Evolutionary conservation across 306 rosid species (phyloP).

Genomic region (Begonia loranthoides): DNA sequence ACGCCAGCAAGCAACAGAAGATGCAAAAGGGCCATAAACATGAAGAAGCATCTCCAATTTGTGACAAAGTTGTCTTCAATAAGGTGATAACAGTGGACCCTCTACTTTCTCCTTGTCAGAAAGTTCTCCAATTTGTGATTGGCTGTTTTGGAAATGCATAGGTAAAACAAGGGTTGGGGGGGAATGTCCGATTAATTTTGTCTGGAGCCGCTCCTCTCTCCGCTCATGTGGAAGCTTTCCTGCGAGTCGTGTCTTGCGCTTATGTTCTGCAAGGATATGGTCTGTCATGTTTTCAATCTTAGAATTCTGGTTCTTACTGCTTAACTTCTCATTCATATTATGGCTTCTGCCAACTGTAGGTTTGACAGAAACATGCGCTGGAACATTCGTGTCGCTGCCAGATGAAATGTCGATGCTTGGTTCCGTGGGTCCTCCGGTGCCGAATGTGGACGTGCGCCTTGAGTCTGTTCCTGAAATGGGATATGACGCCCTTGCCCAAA

Average conservation of each 20-base stretch:
- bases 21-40: conserved; percentile 57
- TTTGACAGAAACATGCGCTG: conserved; percentile 92
- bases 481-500: conserved; percentile 56
- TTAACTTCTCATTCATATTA: too few relatives aligned
- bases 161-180: conserved; percentile 94
- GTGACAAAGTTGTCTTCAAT: conserved; percentile 68
- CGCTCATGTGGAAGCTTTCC: conserved; percentile 59
- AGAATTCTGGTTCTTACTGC: too few relatives aligned
- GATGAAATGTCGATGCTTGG: conserved; percentile 73
- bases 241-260: conserved; percentile 81
- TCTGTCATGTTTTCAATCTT: conserved; percentile 16
- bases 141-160: conserved; percentile 14
- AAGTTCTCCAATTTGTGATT: conserved; percentile 6
- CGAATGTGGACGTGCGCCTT: conserved; percentile 77
- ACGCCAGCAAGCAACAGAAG: conserved; percentile 41
- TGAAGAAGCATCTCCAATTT: conserved; percentile 46
- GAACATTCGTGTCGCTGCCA: conserved; percentile 87
- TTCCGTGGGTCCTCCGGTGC: conserved; percentile 97
- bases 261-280: conserved; percentile 98
- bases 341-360: conserved; percentile 28
- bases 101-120: conserved; percentile 3
- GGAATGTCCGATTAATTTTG: conserved; percentile 71
- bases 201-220: conserved; percentile 98
- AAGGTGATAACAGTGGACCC: conserved; percentile 37
- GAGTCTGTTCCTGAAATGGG: conserved; percentile 99